Percentiles rank a stretch among this genome's conserved stretches.
Evolutionary conservation across 768 basidiomycete genomes (phyloP).

Genomic region (Naganishia vaughanmartiniae): DNA sequence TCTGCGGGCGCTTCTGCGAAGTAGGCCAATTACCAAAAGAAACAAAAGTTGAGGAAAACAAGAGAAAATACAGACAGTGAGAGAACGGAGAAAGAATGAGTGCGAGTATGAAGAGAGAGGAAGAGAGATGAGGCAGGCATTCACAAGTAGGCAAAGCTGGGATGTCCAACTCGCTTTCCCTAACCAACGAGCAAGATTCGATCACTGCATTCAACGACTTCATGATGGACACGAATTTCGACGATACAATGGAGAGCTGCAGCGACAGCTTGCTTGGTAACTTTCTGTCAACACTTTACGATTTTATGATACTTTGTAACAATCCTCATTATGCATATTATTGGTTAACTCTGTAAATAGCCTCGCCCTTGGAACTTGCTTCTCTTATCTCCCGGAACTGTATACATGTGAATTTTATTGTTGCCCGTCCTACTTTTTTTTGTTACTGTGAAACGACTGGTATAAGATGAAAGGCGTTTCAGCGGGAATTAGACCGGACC

Average conservation of each 20-base stretch:
- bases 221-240: background rate
- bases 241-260: background rate
- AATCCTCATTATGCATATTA: background rate
- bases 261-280: background rate
- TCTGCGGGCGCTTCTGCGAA: background rate
- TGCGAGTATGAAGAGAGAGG: background rate
- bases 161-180: background rate
- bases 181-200: background rate
- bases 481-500: no score
- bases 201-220: background rate
- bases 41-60: background rate
- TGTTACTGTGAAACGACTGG: no score
- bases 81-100: background rate
- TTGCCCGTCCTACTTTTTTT: no score
- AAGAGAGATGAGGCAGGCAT: background rate
- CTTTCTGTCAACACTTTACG: background rate
- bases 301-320: background rate
- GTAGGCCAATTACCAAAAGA: background rate
- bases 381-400: no score
- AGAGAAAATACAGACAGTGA: background rate
- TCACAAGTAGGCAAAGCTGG: background rate
- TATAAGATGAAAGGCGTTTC: no score
- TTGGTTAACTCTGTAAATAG: background rate
- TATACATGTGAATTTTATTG: no score
- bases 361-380: no score